Percentiles rank a stretch among this genome's conserved stretches.
phyloP scores from a whole-genome alignment of 176 grass and related monocot genomes.

The Bothriochloa decipiens region DNA sequence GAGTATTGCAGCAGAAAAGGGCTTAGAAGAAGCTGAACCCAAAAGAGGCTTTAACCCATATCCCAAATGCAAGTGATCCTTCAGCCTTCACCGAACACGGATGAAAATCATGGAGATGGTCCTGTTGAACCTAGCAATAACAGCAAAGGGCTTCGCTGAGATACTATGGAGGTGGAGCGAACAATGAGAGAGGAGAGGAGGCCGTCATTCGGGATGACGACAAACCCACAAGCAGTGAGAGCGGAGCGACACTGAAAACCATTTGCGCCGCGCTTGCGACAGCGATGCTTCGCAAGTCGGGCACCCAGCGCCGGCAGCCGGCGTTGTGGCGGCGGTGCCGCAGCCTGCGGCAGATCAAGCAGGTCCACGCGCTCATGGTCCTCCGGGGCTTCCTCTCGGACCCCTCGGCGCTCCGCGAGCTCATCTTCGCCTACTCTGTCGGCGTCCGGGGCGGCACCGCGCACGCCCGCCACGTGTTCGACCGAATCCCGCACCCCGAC shows the following conservation, averaged over 20 bases:
- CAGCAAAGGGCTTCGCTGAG: too few species aligned
- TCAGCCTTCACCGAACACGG: too few species aligned
- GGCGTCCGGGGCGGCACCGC: slow-evolving; percentile 51
- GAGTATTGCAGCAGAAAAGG: too few species aligned
- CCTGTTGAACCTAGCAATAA: too few species aligned
- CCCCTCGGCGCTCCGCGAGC: slow-evolving; percentile 67
- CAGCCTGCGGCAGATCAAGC: slow-evolving; percentile 73
- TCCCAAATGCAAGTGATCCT: too few species aligned
- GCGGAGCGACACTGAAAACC: background rate
- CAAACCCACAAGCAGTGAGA: background rate
- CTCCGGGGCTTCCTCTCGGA: slow-evolving; percentile 74
- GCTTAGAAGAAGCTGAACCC: too few species aligned
- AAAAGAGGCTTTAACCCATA: too few species aligned
- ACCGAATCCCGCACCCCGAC: slow-evolving; percentile 68
- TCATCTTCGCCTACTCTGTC: slow-evolving; percentile 61
- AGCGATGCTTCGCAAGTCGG: slow-evolving; percentile 73
- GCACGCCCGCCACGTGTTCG: slow-evolving; percentile 81
- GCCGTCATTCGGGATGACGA: background rate
- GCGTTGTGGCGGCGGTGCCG: slow-evolving; percentile 65
- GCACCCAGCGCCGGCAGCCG: slow-evolving; percentile 61
- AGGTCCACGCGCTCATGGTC: slow-evolving; percentile 72
- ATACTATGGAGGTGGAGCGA: too few species aligned
- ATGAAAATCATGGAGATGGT: too few species aligned
- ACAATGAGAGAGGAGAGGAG: background rate
- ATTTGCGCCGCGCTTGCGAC: background rate